Percentiles rank a stretch among this genome's conserved stretches.
These are phyloP conservation scores for Gigaspora rosea DNA, from an alignment of 192 early-diverging fungal genomes.

Conservation along the genomic window DNA sequence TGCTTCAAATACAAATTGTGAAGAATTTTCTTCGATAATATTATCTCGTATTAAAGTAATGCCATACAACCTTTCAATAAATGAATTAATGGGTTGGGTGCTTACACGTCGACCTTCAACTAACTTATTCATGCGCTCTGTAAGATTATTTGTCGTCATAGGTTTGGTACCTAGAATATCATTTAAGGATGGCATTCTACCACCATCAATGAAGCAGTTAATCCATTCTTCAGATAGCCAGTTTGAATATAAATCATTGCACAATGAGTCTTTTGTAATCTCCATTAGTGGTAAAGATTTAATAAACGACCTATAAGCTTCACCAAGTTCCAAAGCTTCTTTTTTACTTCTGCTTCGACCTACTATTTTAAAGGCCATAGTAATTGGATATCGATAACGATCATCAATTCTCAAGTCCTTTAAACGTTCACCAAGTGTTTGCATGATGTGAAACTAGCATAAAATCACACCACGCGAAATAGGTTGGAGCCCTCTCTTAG, in stretches of 20 bases:
- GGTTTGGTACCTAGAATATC: neutral
- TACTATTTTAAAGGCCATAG: neutral
- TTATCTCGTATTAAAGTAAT: neutral
- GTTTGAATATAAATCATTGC: neutral
- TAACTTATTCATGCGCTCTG: neutral
- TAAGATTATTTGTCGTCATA: slow-evolving; percentile 19
- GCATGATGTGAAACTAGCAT: slow-evolving; percentile 6
- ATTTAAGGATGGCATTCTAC: neutral
- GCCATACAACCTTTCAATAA: slow-evolving; percentile 12
- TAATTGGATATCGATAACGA: neutral
- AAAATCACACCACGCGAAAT: neutral
- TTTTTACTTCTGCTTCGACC: neutral
- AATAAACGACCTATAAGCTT: neutral
- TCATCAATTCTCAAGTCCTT: neutral
- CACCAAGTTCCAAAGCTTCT: neutral
- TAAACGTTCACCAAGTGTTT: neutral
- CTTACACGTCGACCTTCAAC: neutral
- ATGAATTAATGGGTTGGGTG: neutral
- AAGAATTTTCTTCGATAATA: neutral
- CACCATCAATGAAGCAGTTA: too few species aligned
- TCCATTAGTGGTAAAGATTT: neutral
- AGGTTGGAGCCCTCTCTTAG: neutral
- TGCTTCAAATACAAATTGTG: neutral
- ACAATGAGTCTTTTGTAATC: neutral
- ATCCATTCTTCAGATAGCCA: neutral